Base-by-base conservation (phyloP, 305 asterid species). In the Solanum hybrid region DNA sequence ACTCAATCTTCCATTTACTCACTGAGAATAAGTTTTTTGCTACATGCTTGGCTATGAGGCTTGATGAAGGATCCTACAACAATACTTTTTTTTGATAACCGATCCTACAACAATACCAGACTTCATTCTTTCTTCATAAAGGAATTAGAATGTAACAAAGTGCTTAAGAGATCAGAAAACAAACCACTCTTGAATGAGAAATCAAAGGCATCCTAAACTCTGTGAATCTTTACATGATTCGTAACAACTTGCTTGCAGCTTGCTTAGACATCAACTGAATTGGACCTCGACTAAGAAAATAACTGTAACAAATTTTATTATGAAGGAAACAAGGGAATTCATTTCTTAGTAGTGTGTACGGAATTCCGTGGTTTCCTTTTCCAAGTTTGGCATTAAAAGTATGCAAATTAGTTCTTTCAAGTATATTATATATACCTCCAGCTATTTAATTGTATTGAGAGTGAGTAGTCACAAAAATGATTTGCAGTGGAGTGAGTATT, bases 131-230 rank as follows among this genome's bases (percentile, higher is more conserved):
- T 24, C 35, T 38, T 81, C 86, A 15, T 42, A 81, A 40, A 81
- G 34, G 86, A 81, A 42, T 15, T 42, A 78, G 51, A 35, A 27
- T 81, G 86, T 2, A 81, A 81, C 86, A 81, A 81, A 42, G 37
- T 42, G 71, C 37, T 81, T 42, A 81, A 15, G 71, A 4, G 86
- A 26, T 81, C 17, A 66, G 36, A 32, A 81, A 42, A 81, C 26
- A 81, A 81, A 81, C 36, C 69, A 81, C 86, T 81, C 35, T 81
- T 81, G 86, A 81, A 40, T 40, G 86, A 81, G 69, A 80, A 40
- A 81, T 42, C 86, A 42, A 81, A 81, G 37, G 37, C 86, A 81
- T 81, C 69, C 86, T 40, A 81, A 81, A 40, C 80, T 7, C 69
- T 11, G 7, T 40, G 71, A 81, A 27, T 15, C 71, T 40, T 24